Evolutionary conservation across 441 rosid species (phyloP), one percentile per base, ranked within the genome.

Genomic region (Gossypium gossypioides): DNA sequence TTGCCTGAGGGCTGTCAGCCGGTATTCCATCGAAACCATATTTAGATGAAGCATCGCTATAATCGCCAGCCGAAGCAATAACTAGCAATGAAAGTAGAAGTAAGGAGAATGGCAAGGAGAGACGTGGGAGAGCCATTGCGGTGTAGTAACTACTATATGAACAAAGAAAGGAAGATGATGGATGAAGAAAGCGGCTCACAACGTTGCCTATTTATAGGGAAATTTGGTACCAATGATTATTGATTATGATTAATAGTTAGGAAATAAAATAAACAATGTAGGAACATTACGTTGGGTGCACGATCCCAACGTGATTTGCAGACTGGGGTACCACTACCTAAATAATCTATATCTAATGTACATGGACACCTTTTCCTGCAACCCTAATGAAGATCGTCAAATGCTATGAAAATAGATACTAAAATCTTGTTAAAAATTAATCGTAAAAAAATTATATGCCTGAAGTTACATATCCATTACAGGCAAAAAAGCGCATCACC

Each of bases 1-100:
- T 62, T 3, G 27, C 25, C 21, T 32, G 67, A 18, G 69, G 51
- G 10, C 18, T 13, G 10, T 64, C 16, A 13, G 32, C 69, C 4
- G 54, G 69, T 13, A 40, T 64, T 64, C 52, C 69, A 40, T 64
- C 69, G n/a, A 64, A 44, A 12, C 37, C 55, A 3, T 62, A 62
- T 16, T 37, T 62, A 8, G 67, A 61, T 18, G 68, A 62, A 62
- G 5, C 68, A 62, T 62, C 48, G 2, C 25, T 3, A 7, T 34
- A 19, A 62, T 37, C 27, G 0, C n/a, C 27, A 37, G 67, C 50
- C 3, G 66, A 61, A 61, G 67, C 50, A 1, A 37, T 62, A 2
- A 37, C 50, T 16, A 62, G 15, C 50, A 62, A 37, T 3, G 50
- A 37, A 6, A 62, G 1, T 16, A 62, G 25, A 34, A 62, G 50